phyloP scores from a whole-genome alignment of 768 basidiomycete genomes.

The Hortiboletus campestris region DNA sequence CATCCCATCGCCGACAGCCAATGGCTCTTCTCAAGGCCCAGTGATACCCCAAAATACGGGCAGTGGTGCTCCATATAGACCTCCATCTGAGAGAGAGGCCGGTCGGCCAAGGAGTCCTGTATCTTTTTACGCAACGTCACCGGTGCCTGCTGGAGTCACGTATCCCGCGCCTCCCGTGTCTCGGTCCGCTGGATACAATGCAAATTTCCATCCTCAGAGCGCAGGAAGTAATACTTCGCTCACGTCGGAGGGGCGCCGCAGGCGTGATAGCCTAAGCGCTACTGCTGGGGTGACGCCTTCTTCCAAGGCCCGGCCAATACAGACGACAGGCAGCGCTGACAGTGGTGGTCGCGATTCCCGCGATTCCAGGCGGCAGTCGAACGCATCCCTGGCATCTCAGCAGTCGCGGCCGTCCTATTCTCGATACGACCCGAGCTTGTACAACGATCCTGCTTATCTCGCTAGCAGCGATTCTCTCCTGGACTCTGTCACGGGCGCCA shows the following conservation, averaged over 20 bases:
- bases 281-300: constrained; percentile 29
- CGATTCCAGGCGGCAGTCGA: constrained; percentile 24
- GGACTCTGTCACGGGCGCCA: constrained; percentile 24
- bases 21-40: constrained; percentile 16
- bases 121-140: constrained; percentile 25
- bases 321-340: constrained; percentile 9
- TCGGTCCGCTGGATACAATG: constrained; percentile 19
- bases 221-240: constrained; percentile 16
- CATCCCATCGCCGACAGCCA: not conserved
- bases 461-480: constrained; percentile 27
- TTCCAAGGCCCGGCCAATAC: constrained; percentile 11
- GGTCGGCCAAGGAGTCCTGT: constrained; percentile 21
- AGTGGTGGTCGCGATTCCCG: constrained; percentile 9
- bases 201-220: not conserved
- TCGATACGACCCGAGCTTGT: constrained; percentile 22
- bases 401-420: constrained; percentile 15
- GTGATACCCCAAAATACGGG: constrained; percentile 20
- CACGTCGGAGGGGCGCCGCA: constrained; percentile 26
- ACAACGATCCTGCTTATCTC: constrained; percentile 28
- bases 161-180: constrained; percentile 31
- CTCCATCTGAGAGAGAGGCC: constrained; percentile 22
- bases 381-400: constrained; percentile 20
- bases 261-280: constrained; percentile 21
- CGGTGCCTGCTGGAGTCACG: constrained; percentile 24
- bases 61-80: constrained; percentile 7